These are phyloP conservation scores for Lotmaria passim DNA, from an alignment of 208 protist genomes.

Conservation along the genomic window DNA sequence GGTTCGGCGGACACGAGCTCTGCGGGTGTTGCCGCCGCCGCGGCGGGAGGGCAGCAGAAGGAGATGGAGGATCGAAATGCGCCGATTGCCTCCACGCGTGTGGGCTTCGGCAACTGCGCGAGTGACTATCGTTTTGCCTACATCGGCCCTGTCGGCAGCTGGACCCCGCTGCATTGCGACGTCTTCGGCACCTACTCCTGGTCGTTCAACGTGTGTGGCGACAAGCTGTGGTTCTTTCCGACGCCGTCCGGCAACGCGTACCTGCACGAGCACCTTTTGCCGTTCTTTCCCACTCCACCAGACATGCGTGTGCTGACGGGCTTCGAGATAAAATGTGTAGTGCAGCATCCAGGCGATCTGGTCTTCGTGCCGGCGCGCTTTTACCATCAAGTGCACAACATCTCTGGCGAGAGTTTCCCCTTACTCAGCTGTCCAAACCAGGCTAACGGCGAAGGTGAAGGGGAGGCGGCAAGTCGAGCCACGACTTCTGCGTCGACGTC, in stretches of 20 bases:
- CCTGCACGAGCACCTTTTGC: slow-evolving; percentile 36
- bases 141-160: slow-evolving; percentile 66
- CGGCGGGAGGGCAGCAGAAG: too few species aligned
- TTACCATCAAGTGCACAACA: slow-evolving; percentile 88
- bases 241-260: slow-evolving; percentile 47
- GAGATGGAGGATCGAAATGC: neutral
- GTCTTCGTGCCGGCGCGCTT: slow-evolving; percentile 85
- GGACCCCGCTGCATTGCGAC: slow-evolving; percentile 85
- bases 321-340: slow-evolving; percentile 45
- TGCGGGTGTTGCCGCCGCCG: too few species aligned
- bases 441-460: neutral
- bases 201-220: slow-evolving; percentile 87
- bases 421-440: neutral
- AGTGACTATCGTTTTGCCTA: slow-evolving; percentile 89
- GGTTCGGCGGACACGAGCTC: neutral
- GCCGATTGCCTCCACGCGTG: neutral
- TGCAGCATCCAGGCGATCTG: slow-evolving; percentile 79
- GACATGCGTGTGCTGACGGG: slow-evolving; percentile 71
- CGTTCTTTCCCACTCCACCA: slow-evolving; percentile 44
- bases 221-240: slow-evolving; percentile 88
- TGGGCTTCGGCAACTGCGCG: slow-evolving; percentile 60
- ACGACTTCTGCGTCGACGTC: too few species aligned
- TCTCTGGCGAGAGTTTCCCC: slow-evolving; percentile 47
- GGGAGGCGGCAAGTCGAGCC: too few species aligned
- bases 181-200: slow-evolving; percentile 90